phyloP scores from a whole-genome alignment of 768 basidiomycete species.

The Antrodiella citrinella region DNA sequence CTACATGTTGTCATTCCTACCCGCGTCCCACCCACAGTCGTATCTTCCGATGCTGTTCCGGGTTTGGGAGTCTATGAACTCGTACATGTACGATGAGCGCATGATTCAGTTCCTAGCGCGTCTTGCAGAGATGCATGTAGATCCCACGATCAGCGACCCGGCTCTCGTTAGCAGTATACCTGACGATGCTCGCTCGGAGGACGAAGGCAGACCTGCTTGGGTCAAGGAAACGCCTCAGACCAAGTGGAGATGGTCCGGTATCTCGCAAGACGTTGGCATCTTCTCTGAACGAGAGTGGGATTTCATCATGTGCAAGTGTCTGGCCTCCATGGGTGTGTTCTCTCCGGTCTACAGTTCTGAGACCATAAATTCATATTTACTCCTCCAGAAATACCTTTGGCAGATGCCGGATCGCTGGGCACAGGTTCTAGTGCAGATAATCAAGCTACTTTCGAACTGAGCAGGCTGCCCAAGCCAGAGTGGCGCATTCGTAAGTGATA shows the following conservation, averaged over 20 bases:
- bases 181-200: slow-evolving; percentile 59
- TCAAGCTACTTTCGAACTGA: slow-evolving; percentile 65
- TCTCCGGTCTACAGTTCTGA: too few relatives aligned
- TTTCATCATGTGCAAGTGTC: slow-evolving; percentile 81
- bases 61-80: slow-evolving; percentile 84
- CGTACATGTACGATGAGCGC: slow-evolving; percentile 83
- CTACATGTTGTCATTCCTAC: slow-evolving; percentile 80
- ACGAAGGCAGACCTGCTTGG: slow-evolving; percentile 54
- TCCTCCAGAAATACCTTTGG: slow-evolving; percentile 56
- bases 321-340: slow-evolving; percentile 69
- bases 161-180: slow-evolving; percentile 54
- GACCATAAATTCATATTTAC: background rate
- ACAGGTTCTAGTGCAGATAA: slow-evolving; percentile 72
- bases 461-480: slow-evolving; percentile 58
- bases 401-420: slow-evolving; percentile 65
- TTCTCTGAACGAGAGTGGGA: slow-evolving; percentile 80
- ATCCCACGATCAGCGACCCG: slow-evolving; percentile 71
- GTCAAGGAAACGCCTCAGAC: slow-evolving; percentile 32
- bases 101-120: slow-evolving; percentile 78
- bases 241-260: slow-evolving; percentile 41
- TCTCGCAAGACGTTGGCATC: slow-evolving; percentile 62
- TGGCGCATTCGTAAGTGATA: slow-evolving; percentile 62
- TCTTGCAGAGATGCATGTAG: slow-evolving; percentile 74
- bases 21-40: slow-evolving; percentile 74
- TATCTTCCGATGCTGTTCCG: slow-evolving; percentile 81